Evolutionary conservation across 306 rosid genomes (phyloP).

Genomic region (Quercus variabilis): DNA sequence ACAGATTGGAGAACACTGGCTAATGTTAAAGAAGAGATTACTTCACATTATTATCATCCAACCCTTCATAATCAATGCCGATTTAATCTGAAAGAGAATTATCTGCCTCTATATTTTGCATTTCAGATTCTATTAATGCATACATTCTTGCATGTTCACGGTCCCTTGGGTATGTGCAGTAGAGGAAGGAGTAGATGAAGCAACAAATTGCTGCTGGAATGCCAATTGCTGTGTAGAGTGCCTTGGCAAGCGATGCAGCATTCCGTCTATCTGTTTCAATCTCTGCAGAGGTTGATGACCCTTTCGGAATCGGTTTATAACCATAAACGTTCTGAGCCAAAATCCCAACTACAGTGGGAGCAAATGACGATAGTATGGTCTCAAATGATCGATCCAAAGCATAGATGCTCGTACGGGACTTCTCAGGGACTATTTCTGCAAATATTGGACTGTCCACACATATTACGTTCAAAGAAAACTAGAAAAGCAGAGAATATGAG

Average conservation of each 20-base stretch:
- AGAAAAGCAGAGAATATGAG: neutral
- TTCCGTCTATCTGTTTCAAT: conserved; percentile 67
- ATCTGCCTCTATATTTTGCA: conserved; percentile 43
- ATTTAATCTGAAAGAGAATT: neutral
- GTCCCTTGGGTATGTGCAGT: conserved; percentile 81
- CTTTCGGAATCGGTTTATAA: conserved; percentile 54
- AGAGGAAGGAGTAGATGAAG: conserved; percentile 66
- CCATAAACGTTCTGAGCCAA: conserved; percentile 68
- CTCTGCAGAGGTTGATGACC: conserved; percentile 43
- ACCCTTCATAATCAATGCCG: neutral
- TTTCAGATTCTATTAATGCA: conserved; percentile 59
- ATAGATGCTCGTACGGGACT: conserved; percentile 69
- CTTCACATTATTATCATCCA: neutral
- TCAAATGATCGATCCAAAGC: conserved; percentile 76
- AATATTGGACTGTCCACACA: conserved; percentile 75
- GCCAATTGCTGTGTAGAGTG: conserved; percentile 62
- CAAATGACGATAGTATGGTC: conserved; percentile 65
- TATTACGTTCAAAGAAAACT: conserved; percentile 7
- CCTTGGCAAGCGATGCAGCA: conserved; percentile 78
- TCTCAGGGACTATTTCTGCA: conserved; percentile 91
- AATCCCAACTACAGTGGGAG: conserved; percentile 72
- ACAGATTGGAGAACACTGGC: neutral
- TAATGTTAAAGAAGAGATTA: neutral
- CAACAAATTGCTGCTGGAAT: conserved; percentile 65
- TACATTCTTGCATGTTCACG: conserved; percentile 71